Percentiles rank a stretch among this genome's conserved stretches.
phyloP scores from a whole-genome alignment of 2,329 filamentous ascomycete genomes.

The Monilinia aucupariae region DNA sequence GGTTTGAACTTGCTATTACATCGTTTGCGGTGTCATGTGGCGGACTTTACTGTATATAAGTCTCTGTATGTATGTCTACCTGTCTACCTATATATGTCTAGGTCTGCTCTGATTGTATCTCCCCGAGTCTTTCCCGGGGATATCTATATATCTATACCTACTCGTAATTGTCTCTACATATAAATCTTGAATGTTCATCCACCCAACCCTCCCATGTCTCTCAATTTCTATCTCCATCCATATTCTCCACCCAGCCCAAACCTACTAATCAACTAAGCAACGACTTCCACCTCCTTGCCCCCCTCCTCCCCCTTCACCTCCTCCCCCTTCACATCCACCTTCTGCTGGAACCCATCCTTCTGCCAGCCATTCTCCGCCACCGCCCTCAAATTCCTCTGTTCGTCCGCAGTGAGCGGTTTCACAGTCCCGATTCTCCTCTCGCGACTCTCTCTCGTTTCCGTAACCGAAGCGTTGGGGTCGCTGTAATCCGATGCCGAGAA shows the following conservation, averaged over 20 bases:
- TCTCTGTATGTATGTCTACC: neutral
- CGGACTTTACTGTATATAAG: neutral
- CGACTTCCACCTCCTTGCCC: neutral
- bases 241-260: too few relatives aligned
- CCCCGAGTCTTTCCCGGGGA: too few relatives aligned
- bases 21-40: neutral
- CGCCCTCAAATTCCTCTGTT: slow-evolving; percentile 29
- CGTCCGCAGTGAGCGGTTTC: slow-evolving; percentile 24
- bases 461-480: slow-evolving; percentile 19
- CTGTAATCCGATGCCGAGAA: slow-evolving; percentile 24
- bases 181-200: neutral
- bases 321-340: neutral
- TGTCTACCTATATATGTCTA: neutral
- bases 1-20: neutral
- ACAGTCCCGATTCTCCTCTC: slow-evolving; percentile 26
- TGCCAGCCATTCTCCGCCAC: slow-evolving; percentile 21
- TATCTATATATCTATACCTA: neutral
- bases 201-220: too few relatives aligned
- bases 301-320: neutral
- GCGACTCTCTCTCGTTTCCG: slow-evolving; percentile 30
- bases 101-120: too few relatives aligned
- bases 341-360: slow-evolving; percentile 9
- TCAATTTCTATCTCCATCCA: neutral
- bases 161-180: neutral
- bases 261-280: neutral